Conservation (phyloP, 1,284 basidiomycete species). For the Volvariella surrecta region DNA sequence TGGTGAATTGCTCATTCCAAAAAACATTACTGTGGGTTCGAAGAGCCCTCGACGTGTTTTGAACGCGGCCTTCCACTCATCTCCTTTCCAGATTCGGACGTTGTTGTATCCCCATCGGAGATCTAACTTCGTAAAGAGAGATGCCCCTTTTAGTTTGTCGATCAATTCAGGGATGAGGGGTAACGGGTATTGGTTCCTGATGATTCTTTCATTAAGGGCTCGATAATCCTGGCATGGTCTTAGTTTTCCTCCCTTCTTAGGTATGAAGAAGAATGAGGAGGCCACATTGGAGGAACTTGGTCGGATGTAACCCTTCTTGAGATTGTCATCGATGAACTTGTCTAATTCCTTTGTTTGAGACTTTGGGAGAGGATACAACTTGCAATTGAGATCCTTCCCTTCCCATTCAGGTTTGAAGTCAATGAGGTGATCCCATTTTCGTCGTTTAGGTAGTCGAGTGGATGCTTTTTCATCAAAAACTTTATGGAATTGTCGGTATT, state of each 20-base stretch:
- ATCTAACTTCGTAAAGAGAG: constrained; percentile 11
- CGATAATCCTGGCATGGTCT: constrained; percentile 26
- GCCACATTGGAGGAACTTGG: constrained; percentile 20
- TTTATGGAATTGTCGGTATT: too few relatives aligned
- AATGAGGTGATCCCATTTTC: constrained; percentile 18
- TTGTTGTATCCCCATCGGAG: constrained; percentile 15
- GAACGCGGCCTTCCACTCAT: constrained; percentile 29
- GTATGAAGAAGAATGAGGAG: constrained; percentile 31
- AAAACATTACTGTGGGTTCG: constrained; percentile 29
- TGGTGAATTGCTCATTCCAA: constrained; percentile 21
- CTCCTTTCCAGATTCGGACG: constrained; percentile 22
- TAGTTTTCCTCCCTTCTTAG: constrained; percentile 26
- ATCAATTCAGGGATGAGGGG: constrained; percentile 21
- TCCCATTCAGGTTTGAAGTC: constrained; percentile 13
- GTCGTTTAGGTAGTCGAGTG: constrained; percentile 9
- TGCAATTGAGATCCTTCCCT: constrained; percentile 5
- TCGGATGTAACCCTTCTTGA: constrained; percentile 15
- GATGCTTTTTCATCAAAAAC: constrained; percentile 12
- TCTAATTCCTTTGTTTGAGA: constrained; percentile 13
- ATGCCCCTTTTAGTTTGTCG: constrained; percentile 1
- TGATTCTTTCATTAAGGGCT: constrained; percentile 23
- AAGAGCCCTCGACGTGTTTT: constrained; percentile 23
- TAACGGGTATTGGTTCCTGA: constrained; percentile 26
- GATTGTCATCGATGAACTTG: constrained; percentile 24
- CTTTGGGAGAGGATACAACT: neutral